Evolutionary conservation across 2,329 filamentous ascomycete genomes (phyloP).

Genomic region (Elsinoe batatas): DNA sequence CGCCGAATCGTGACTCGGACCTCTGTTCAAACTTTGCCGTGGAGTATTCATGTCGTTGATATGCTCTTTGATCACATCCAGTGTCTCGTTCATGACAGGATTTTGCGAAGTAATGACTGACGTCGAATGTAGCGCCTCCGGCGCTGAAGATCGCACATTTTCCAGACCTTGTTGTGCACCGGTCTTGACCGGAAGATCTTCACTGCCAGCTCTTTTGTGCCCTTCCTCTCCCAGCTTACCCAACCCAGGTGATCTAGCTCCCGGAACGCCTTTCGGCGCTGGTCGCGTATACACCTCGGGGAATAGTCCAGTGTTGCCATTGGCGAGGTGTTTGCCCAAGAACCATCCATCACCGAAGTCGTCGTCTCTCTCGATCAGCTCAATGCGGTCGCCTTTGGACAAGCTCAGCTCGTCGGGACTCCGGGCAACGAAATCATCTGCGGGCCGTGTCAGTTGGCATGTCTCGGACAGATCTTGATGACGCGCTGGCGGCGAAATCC

Average conservation of each 20-base stretch:
- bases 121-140: conserved; percentile 13
- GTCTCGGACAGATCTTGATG: background rate
- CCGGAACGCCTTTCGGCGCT: conserved; percentile 26
- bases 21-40: conserved; percentile 41
- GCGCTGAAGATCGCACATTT: conserved; percentile 4
- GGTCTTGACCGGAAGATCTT: conserved; percentile 3
- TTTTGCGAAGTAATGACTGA: conserved; percentile 34
- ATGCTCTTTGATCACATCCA: conserved; percentile 94
- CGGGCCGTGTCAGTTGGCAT: background rate
- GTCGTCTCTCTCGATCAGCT: conserved; percentile 75
- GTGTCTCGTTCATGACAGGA: conserved; percentile 83
- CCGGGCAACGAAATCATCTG: conserved; percentile 85
- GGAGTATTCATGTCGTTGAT: conserved; percentile 74
- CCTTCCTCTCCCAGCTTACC: conserved; percentile 22
- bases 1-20: conserved; percentile 57
- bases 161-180: conserved; percentile 4
- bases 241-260: conserved; percentile 27
- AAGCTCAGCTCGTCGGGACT: conserved; percentile 89
- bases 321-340: conserved; percentile 62
- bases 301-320: conserved; percentile 67
- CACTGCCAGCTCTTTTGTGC: conserved; percentile 18
- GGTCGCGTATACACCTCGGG: conserved; percentile 49
- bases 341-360: conserved; percentile 88
- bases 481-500: background rate
- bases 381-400: conserved; percentile 71